Base-by-base conservation (phyloP, 495 filamentous ascomycete genomes). In the Hypoxylon lienhwacheense region DNA sequence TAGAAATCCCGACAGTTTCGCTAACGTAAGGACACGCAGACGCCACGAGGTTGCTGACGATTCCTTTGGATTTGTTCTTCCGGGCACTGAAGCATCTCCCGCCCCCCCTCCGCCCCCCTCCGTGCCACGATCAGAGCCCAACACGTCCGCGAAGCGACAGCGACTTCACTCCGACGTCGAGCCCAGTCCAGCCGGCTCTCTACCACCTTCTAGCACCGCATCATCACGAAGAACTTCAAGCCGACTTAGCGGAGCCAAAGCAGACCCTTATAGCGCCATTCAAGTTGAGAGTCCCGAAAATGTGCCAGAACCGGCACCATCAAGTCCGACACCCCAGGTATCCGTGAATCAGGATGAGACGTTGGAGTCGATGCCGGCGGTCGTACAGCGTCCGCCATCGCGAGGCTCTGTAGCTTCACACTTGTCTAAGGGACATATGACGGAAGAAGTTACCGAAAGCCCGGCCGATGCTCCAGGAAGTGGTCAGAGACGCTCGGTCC, bases 401-500 rank as follows among this genome's bases (percentile, higher is more conserved):
- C 42, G 34, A 3, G 39, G 32, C 19, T 59, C 53, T 2, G 44
- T 52, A 17, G 51, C 44, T 34, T 60, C 63, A 31, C 53, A 15
- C 22, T 4, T 21, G 5, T 59, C 54, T 26, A 8, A 31, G 2
- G 63, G 39, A 1, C 31, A 32, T 1, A 29, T 66, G 53, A 35
- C 55, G 14, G 67, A 72, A 36, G 73, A 75, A 53, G 70, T 81
- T 2, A 66, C 62, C 40, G 78, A 81, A 51, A 78, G 75, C 42
- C 77, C 78, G 2, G 67, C 34, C 10, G 65, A 73, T 47, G 75
- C 74, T 19, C 77, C 77, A 2, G 77, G 77, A 26, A 79, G 73
- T 47, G 72, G 69, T 12, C 64, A 65, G 1, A 67, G 75, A 34
- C 66, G 73, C 12, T 56, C 35, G 11, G 41, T 74, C 25, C 60